A percentile compares a stretch with the other conserved stretches of the same genome.
Evolutionary conservation across 768 basidiomycete species (phyloP).

Genomic region (Naganishia antarctica): DNA sequence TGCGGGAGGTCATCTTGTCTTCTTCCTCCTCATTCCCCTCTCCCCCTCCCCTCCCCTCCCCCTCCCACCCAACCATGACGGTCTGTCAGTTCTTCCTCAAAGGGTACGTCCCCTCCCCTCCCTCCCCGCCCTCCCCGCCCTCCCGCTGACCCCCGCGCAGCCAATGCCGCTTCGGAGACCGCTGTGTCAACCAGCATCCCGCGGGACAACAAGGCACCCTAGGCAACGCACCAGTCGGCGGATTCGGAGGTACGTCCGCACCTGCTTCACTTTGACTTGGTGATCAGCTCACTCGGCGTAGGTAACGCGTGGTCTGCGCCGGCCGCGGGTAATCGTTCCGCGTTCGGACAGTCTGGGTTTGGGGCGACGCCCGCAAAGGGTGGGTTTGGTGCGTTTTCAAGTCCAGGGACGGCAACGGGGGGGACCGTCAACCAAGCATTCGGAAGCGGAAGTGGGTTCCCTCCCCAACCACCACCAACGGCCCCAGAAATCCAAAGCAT

Average conservation of each 20-base stretch:
- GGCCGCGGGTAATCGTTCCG: background rate
- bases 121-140: background rate
- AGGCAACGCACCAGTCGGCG: background rate
- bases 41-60: background rate
- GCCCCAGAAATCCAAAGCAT: no score
- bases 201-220: background rate
- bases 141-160: background rate
- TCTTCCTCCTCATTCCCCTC: background rate
- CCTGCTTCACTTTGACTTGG: background rate
- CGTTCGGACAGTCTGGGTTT: conserved; percentile 22
- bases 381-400: conserved; percentile 1
- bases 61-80: conserved; percentile 1
- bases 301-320: background rate
- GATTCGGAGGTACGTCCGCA: background rate
- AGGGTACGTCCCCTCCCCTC: background rate
- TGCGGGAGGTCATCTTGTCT: background rate
- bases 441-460: background rate
- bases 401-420: background rate
- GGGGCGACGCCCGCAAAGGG: background rate
- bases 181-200: conserved; percentile 16
- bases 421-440: background rate
- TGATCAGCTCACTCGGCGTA: background rate
- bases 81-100: conserved; percentile 23
- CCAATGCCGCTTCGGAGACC: conserved; percentile 20
- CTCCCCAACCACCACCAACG: no score